Percentiles rank a stretch among this genome's conserved stretches.
These are phyloP conservation scores for Termitomyces sp. DNA, from an alignment of 768 basidiomycete species.

Conservation along the genomic window DNA sequence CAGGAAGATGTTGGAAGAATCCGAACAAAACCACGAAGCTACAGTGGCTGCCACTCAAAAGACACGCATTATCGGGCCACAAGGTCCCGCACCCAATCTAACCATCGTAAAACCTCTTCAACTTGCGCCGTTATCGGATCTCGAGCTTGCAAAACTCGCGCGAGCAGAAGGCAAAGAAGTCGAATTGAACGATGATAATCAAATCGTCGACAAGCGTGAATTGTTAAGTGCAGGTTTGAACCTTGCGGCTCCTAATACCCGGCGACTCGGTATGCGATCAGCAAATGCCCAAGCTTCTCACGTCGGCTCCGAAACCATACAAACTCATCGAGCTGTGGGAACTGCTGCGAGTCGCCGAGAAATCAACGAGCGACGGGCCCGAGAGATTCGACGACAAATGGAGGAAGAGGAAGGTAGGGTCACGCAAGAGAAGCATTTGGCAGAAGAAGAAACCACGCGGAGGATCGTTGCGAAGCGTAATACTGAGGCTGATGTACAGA, in stretches of 20 bases:
- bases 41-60: conserved; percentile 73
- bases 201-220: conserved; percentile 94
- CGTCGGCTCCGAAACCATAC: conserved; percentile 23
- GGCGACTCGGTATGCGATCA: conserved; percentile 50
- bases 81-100: conserved; percentile 57
- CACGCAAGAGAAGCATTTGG: conserved; percentile 46
- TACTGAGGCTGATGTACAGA: conserved; percentile 64
- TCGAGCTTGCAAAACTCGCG: conserved; percentile 67
- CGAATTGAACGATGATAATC: conserved; percentile 95
- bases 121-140: conserved; percentile 58
- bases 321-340: conserved; percentile 75
- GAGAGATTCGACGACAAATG: conserved; percentile 76
- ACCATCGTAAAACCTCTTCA: conserved; percentile 73
- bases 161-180: conserved; percentile 75
- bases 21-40: conserved; percentile 79
- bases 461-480: conserved; percentile 71
- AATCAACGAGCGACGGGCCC: conserved; percentile 76
- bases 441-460: conserved; percentile 60
- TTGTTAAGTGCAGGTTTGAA: conserved; percentile 90
- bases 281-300: conserved; percentile 17
- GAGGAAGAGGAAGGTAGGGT: conserved; percentile 64
- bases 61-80: conserved; percentile 52
- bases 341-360: conserved; percentile 74
- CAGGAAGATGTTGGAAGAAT: conserved; percentile 68
- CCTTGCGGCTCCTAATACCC: conserved; percentile 76